Conservation (phyloP, 2,329 filamentous ascomycete genomes). For the Cercospora beticola region DNA sequence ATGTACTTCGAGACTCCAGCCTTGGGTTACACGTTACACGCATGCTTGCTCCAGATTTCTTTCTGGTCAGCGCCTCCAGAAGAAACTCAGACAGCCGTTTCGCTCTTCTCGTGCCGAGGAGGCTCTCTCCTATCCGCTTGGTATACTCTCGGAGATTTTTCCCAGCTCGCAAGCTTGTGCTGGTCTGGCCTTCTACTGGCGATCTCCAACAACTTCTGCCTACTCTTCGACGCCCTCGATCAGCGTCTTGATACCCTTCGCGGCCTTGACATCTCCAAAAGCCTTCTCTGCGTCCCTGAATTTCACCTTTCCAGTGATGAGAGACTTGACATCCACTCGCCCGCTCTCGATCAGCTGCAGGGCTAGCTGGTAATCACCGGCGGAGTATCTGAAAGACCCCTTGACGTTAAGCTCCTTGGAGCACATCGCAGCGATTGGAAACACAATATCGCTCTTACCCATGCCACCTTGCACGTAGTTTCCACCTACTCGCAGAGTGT, state of each 20-base stretch:
- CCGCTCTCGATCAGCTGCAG: conserved; percentile 72
- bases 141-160: neutral
- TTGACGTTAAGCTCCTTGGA: conserved; percentile 84
- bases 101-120: neutral
- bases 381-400: conserved; percentile 86
- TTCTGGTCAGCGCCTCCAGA: neutral
- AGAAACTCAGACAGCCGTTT: neutral
- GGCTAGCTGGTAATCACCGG: conserved; percentile 82
- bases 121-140: neutral
- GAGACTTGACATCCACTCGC: conserved; percentile 70
- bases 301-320: conserved; percentile 74
- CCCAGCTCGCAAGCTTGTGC: neutral
- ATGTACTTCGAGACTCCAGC: conserved; percentile 4
- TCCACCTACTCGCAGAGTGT: conserved; percentile 50
- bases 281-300: conserved; percentile 84
- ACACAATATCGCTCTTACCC: conserved; percentile 82
- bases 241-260: conserved; percentile 71
- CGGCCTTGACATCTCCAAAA: conserved; percentile 81
- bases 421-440: conserved; percentile 89
- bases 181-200: neutral
- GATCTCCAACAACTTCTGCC: neutral
- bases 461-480: conserved; percentile 78
- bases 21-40: neutral
- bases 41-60: neutral
- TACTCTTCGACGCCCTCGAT: conserved; percentile 39